Conservation (phyloP, 495 filamentous ascomycete genomes). For the Aspergillus carlsbadensis region DNA sequence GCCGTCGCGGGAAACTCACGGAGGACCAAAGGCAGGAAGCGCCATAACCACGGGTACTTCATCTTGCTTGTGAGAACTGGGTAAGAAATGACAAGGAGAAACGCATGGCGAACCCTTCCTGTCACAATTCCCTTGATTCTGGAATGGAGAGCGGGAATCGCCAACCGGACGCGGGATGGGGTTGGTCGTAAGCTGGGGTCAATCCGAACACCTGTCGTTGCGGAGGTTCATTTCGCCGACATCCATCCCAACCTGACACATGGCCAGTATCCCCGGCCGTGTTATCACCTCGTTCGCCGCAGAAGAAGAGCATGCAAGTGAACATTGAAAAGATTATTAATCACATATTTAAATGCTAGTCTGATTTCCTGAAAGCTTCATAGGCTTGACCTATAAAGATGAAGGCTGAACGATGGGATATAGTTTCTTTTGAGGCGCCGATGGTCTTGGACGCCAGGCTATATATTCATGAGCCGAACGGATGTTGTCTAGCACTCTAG, state of each 20-base stretch:
- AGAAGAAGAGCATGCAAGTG: too few relatives aligned
- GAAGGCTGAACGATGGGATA: too few relatives aligned
- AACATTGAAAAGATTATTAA: too few relatives aligned
- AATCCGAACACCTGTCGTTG: constrained; percentile 38
- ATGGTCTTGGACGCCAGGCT: too few relatives aligned
- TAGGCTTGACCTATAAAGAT: too few relatives aligned
- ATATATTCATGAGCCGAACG: too few relatives aligned
- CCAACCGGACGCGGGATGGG: constrained; percentile 1
- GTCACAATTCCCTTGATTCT: constrained; percentile 6
- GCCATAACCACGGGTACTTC: constrained; percentile 38
- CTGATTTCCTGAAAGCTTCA: too few relatives aligned
- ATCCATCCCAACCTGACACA: constrained; percentile 2
- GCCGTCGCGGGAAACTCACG: constrained; percentile 29
- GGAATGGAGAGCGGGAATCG: not conserved
- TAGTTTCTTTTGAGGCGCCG: too few relatives aligned
- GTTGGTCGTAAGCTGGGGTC: constrained; percentile 7
- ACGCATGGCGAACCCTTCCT: constrained; percentile 40
- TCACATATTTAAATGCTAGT: too few relatives aligned
- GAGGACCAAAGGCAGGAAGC: constrained; percentile 40
- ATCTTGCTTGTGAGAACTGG: constrained; percentile 34
- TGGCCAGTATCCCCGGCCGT: not conserved
- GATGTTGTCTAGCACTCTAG: too few relatives aligned
- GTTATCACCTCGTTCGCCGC: too few relatives aligned
- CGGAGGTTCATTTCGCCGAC: constrained; percentile 45
- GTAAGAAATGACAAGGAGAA: constrained; percentile 23